A percentile compares a stretch with the other conserved stretches of the same genome.
Conservation (phyloP, 495 filamentous ascomycete genomes). For the Penicillium coffeae region DNA sequence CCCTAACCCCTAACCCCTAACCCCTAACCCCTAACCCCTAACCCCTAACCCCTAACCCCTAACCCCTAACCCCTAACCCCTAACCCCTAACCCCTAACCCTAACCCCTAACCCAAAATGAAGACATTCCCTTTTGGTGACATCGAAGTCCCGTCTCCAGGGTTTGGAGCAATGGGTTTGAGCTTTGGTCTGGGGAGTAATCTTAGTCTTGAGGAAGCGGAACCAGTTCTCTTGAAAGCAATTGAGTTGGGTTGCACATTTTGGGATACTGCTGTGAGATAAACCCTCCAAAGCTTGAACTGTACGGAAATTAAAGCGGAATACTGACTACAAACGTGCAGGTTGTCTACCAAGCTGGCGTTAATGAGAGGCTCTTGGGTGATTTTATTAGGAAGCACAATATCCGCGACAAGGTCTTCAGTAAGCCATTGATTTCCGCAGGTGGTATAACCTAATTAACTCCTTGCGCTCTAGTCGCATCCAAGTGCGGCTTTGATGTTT, state of each 20-base stretch:
- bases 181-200: constrained; percentile 37
- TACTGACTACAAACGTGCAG: no score
- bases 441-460: background rate
- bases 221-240: constrained; percentile 46
- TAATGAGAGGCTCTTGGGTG: constrained; percentile 49
- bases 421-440: constrained; percentile 15
- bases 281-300: no score
- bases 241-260: constrained; percentile 50
- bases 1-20: no score
- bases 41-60: no score
- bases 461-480: constrained; percentile 36
- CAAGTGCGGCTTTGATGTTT: constrained; percentile 41
- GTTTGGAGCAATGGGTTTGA: constrained; percentile 47
- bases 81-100: no score
- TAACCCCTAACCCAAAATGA: no score
- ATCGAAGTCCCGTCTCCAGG: constrained; percentile 40
- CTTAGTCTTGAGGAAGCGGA: constrained; percentile 44
- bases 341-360: constrained; percentile 46
- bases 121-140: constrained; percentile 38
- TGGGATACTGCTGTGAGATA: constrained; percentile 52
- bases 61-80: no score
- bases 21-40: no score
- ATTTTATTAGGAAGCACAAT: constrained; percentile 52
- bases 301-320: no score
- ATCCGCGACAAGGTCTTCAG: constrained; percentile 46